phyloP scores from a whole-genome alignment of 257 asterid genomes.

The Orobanche coerulescens region DNA sequence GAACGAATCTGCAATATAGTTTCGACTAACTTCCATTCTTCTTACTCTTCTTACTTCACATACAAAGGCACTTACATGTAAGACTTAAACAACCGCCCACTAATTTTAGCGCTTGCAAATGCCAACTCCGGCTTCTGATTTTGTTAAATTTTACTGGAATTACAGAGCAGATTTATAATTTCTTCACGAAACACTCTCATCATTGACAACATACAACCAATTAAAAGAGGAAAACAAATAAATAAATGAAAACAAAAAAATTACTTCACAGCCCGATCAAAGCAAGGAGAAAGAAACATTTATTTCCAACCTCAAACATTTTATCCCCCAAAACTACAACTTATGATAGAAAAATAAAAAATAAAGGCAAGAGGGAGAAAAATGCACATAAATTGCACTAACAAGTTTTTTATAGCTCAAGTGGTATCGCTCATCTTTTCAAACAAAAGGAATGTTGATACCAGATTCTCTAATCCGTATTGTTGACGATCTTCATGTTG shows the following conservation, averaged over 20 bases:
- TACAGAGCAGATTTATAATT: no score
- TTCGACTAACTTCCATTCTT: not conserved
- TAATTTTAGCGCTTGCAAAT: not conserved
- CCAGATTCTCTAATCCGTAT: no score
- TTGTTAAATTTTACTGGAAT: no score
- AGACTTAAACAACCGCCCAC: conserved; percentile 6
- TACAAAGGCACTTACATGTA: not conserved
- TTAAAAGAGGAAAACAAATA: not conserved
- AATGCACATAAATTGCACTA: conserved; percentile 8
- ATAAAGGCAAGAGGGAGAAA: not conserved
- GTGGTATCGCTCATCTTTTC: no score
- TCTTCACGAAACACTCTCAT: not conserved
- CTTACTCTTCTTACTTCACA: not conserved
- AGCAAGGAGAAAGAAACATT: not conserved
- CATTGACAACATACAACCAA: not conserved
- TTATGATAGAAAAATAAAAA: not conserved
- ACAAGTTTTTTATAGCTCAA: no score
- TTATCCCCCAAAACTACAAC: conserved; percentile 7
- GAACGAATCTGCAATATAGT: not conserved
- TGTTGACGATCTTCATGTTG: no score
- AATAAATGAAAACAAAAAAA: not conserved
- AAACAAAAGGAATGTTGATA: no score
- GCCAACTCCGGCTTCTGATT: no score
- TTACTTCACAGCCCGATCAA: not conserved
- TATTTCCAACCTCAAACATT: not conserved